These are phyloP conservation scores for Parafenestella ontariensis DNA, from an alignment of 2,329 filamentous ascomycete genomes.

Conservation along the genomic window DNA sequence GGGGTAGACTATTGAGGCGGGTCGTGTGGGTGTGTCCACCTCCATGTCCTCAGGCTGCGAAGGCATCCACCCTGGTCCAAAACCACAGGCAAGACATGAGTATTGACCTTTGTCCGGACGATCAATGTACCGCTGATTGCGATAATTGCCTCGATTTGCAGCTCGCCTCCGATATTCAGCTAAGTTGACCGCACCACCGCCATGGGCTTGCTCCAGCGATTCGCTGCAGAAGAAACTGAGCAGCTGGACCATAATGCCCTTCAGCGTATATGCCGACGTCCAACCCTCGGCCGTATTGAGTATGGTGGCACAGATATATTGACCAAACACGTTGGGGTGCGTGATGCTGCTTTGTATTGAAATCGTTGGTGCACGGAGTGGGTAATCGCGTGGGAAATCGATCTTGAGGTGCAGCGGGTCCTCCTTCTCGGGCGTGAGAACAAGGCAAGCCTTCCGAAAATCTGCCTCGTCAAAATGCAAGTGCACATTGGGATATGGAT, in stretches of 20 bases:
- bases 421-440: constrained; percentile 53
- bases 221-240: constrained; percentile 61
- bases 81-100: not conserved
- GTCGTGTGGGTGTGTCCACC: not conserved
- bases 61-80: not conserved
- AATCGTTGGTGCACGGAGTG: constrained; percentile 50
- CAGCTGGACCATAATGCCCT: constrained; percentile 59
- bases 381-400: constrained; percentile 48
- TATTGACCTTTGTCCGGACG: not conserved
- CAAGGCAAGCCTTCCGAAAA: constrained; percentile 51
- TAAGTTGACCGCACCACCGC: constrained; percentile 35
- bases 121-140: no score
- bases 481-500: constrained; percentile 58
- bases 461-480: constrained; percentile 50
- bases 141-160: no score
- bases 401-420: constrained; percentile 55
- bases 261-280: constrained; percentile 60
- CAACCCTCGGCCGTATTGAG: constrained; percentile 54
- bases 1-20: not conserved
- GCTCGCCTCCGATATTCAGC: constrained; percentile 7
- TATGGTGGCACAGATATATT: constrained; percentile 58
- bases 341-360: constrained; percentile 51
- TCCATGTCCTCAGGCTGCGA: not conserved
- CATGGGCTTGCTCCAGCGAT: constrained; percentile 52
- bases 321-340: constrained; percentile 56